A percentile compares a stretch with the other conserved stretches of the same genome.
These are phyloP conservation scores for Metschnikowia orientalis DNA, from an alignment of 805 yeast species.

Conservation along the genomic window DNA sequence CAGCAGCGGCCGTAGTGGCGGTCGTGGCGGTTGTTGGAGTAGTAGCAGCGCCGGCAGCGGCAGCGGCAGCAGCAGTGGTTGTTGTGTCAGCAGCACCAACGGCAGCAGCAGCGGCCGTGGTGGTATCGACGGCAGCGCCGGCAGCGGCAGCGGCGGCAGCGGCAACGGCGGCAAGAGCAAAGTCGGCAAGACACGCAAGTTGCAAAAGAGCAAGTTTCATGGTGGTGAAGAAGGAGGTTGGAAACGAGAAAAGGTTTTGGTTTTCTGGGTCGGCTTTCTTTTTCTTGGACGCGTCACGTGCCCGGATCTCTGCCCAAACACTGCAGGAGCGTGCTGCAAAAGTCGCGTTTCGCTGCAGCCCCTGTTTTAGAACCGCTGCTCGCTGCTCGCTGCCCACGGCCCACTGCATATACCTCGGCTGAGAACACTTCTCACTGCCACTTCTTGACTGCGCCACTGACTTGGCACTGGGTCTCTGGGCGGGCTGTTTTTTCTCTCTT, in stretches of 20 bases:
- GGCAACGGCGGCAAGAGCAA: slow-evolving; percentile 15
- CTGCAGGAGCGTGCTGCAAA: no score
- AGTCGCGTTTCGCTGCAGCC: no score
- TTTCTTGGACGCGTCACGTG: background rate
- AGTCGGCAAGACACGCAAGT: slow-evolving; percentile 7
- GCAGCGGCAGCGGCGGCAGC: slow-evolving; percentile 17
- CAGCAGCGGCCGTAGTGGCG: slow-evolving; percentile 3
- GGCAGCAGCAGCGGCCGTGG: slow-evolving; percentile 10
- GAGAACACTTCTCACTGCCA: no score
- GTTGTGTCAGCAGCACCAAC: slow-evolving; percentile 15
- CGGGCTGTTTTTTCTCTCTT: no score
- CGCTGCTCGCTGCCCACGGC: no score
- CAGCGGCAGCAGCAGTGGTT: slow-evolving; percentile 10
- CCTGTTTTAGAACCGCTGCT: no score
- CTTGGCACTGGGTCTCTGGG: no score
- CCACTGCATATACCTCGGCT: no score
- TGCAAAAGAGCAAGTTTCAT: no score
- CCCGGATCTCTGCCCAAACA: background rate
- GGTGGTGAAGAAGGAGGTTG: no score
- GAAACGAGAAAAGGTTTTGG: no score
- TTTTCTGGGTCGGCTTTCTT: slow-evolving; percentile 1
- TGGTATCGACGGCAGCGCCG: slow-evolving; percentile 8
- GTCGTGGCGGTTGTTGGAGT: slow-evolving; percentile 9
- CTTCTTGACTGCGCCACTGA: no score
- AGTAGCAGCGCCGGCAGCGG: slow-evolving; percentile 11